These are phyloP conservation scores for Colletotrichum spaethianum DNA, from an alignment of 2,329 filamentous ascomycete genomes.

Conservation along the genomic window DNA sequence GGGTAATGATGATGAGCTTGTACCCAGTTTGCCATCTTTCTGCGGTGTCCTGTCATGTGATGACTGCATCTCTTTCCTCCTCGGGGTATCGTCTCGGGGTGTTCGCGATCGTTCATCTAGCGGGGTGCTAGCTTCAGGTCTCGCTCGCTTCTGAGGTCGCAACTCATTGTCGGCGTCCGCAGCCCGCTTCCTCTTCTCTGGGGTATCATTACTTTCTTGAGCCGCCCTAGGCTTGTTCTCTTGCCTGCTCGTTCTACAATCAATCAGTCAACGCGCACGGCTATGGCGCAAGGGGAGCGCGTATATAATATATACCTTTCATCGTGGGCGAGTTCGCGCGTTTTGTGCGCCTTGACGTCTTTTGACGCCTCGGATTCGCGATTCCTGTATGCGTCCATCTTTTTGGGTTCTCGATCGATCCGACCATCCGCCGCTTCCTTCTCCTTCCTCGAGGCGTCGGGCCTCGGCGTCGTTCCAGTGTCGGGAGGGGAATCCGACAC, in stretches of 20 bases:
- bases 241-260: slow-evolving; percentile 21
- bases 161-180: slow-evolving; percentile 60
- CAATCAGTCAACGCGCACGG: slow-evolving; percentile 10
- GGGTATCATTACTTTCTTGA: slow-evolving; percentile 46
- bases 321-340: slow-evolving; percentile 48
- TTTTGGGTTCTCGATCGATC: slow-evolving; percentile 43
- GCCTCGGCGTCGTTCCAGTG: slow-evolving; percentile 43
- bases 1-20: slow-evolving; percentile 48
- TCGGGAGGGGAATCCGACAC: slow-evolving; percentile 39
- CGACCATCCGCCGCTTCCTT: slow-evolving; percentile 37
- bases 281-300: not conserved
- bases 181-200: slow-evolving; percentile 63
- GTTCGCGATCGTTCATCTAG: slow-evolving; percentile 51
- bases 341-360: slow-evolving; percentile 50
- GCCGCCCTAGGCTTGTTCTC: slow-evolving; percentile 20
- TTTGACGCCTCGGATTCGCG: slow-evolving; percentile 45
- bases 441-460: slow-evolving; percentile 46
- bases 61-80: slow-evolving; percentile 48
- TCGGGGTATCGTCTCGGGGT: slow-evolving; percentile 52
- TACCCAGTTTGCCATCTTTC: slow-evolving; percentile 48
- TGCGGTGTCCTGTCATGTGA: slow-evolving; percentile 48
- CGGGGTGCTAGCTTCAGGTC: slow-evolving; percentile 54
- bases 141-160: slow-evolving; percentile 63
- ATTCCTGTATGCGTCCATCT: slow-evolving; percentile 44
- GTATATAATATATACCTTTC: slow-evolving; percentile 48